Evolutionary conservation across 176 grass and related monocot species (phyloP), one percentile per base, ranked within the genome.

Genomic region (Echinochloa phyllopogon): DNA sequence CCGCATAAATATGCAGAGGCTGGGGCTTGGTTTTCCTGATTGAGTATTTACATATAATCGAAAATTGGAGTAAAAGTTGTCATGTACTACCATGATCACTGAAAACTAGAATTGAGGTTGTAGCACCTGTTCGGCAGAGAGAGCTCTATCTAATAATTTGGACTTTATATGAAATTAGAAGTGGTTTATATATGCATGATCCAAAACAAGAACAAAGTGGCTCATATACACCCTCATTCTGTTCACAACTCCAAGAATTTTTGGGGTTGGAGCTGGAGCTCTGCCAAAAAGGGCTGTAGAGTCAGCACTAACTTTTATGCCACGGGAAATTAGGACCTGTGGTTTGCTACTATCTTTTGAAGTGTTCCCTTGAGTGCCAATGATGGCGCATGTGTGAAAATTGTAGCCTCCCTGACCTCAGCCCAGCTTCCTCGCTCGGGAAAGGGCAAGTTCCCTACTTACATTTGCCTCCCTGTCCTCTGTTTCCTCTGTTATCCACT

Each of bases 31-130:
- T 39, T 69, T 67, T 86, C 40, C 68, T 64, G 14, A 33, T 24
- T 49, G 74, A 79, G 59, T 50, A 68, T 69, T 33, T 77, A 18
- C 74, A 11, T 88, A 80, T 74, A 71, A 42, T 6, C n/a, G 18
- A 21, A 69, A 60, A 33, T 18, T 44, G 33, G 25, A 76, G 65
- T 83, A 50, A 45, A 44, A 48, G n/a, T 25, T 36, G 42, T 47
- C 41, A 2, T 89, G 70, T 47, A 60, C 2, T 41, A 38, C 36
- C 36, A 2, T 66, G 58, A 74, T 79, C 9, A 56, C 61, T 47
- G 1, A n/a, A 66, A 81, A 65, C n/a, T 37, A 59, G 14, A 85
- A 52, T 81, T 84, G 57, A 62, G 52, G 50, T 20, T 33, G 29
- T 33, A 33, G 2, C 29, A 33, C 29, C 29, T 33, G 29, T 33